phyloP scores from a whole-genome alignment of 179 eudicot species.

The Actinidia chinensis region DNA sequence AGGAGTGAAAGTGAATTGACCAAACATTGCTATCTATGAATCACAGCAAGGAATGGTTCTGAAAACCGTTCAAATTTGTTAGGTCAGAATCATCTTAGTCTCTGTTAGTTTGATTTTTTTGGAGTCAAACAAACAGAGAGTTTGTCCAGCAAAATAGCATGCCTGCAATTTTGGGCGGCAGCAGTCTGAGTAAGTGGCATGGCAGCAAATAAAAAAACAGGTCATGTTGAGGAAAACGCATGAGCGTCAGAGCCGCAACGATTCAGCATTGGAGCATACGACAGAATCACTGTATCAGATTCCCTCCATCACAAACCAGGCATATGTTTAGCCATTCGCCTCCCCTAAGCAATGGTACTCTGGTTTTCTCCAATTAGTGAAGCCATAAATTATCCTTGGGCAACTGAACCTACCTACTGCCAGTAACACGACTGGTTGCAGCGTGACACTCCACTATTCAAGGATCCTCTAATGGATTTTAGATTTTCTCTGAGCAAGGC shows the following conservation, averaged over 20 bases:
- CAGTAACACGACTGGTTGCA: conserved; percentile 63
- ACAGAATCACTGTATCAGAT: conserved; percentile 45
- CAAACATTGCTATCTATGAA: conserved; percentile 53
- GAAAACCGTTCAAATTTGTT: conserved; percentile 41
- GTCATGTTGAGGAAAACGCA: conserved; percentile 61
- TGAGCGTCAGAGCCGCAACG: conserved; percentile 74
- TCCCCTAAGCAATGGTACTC: conserved; percentile 42
- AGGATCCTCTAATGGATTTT: conserved; percentile 51
- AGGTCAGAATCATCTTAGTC: conserved; percentile 53
- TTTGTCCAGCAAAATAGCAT: conserved; percentile 57
- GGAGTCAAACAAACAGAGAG: conserved; percentile 69
- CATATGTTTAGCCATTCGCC: conserved; percentile 49
- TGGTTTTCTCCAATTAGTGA: conserved; percentile 54
- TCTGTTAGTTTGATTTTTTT: conserved; percentile 67
- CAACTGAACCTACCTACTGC: conserved; percentile 48
- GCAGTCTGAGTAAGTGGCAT: conserved; percentile 57
- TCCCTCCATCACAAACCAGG: conserved; percentile 48
- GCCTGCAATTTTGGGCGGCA: conserved; percentile 57
- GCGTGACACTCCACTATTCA: conserved; percentile 49
- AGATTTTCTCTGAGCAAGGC: conserved; percentile 51
- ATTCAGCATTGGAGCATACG: conserved; percentile 62
- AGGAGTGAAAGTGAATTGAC: no score
- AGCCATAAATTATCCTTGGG: conserved; percentile 51
- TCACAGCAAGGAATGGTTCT: conserved; percentile 49
- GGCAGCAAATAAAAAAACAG: conserved; percentile 70